These are phyloP conservation scores for Centella asiatica DNA, from an alignment of 129 eudicot species.

Conservation along the genomic window DNA sequence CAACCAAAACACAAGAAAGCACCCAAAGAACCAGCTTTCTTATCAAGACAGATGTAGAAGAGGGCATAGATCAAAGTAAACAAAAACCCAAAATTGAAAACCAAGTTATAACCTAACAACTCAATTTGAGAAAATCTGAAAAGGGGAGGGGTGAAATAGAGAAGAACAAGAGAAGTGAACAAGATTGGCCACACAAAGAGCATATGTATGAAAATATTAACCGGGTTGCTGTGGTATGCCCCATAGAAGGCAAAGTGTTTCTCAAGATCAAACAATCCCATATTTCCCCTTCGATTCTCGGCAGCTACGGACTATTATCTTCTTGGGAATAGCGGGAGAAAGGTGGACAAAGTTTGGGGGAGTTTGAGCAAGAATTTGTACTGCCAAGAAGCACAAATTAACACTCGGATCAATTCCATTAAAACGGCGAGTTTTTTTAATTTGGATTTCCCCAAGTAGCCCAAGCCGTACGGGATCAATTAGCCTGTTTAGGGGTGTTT, in stretches of 20 bases:
- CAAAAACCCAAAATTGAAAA: slow-evolving; percentile 4
- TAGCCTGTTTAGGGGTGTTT: too few species aligned
- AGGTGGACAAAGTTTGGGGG: too few species aligned
- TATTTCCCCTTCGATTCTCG: neutral
- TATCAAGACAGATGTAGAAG: slow-evolving; percentile 3
- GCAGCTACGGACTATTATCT: neutral
- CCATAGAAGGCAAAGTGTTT: slow-evolving; percentile 64
- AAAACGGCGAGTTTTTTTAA: too few species aligned
- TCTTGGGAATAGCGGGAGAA: neutral
- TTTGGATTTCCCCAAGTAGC: too few species aligned
- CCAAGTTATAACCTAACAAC: neutral
- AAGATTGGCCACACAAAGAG: slow-evolving; percentile 76
- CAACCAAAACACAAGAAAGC: slow-evolving; percentile 6
- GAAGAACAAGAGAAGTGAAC: slow-evolving; percentile 44
- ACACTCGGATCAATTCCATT: too few species aligned
- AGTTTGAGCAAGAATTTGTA: too few species aligned
- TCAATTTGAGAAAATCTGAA: slow-evolving; percentile 15
- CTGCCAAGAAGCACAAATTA: too few species aligned
- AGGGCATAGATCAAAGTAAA: neutral
- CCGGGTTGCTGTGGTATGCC: slow-evolving; percentile 86
- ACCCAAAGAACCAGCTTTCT: slow-evolving; percentile 12
- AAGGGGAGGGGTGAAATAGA: slow-evolving; percentile 53
- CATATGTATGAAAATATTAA: slow-evolving; percentile 61
- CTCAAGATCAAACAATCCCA: neutral
- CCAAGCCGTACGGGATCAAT: too few species aligned